These are phyloP conservation scores for Schizonepeta tenuifolia DNA, from an alignment of 257 asterid species.

Conservation along the genomic window DNA sequence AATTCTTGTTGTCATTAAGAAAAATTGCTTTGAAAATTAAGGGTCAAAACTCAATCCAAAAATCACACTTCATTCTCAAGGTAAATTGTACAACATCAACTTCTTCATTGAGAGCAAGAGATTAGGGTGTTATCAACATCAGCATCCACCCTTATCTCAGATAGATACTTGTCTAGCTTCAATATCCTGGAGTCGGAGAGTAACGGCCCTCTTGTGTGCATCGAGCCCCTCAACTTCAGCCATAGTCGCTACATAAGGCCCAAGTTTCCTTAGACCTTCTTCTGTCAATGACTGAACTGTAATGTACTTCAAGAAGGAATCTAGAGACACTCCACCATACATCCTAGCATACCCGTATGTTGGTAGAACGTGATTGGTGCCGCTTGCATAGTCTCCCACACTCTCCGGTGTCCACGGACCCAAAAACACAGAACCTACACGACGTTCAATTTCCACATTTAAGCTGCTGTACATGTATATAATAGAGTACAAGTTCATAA, in stretches of 20 bases:
- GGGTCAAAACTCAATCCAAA: background rate
- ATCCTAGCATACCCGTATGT: constrained; percentile 94
- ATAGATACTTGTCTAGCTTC: constrained; percentile 54
- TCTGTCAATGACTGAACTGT: constrained; percentile 89
- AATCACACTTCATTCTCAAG: background rate
- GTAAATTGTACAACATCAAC: background rate
- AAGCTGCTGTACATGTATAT: constrained; percentile 25
- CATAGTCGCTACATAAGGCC: constrained; percentile 92
- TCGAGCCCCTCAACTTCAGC: constrained; percentile 95
- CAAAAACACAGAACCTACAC: constrained; percentile 21
- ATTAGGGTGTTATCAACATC: constrained; percentile 2
- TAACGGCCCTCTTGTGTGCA: constrained; percentile 97
- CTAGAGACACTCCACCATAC: constrained; percentile 89
- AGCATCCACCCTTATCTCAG: background rate
- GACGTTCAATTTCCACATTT: background rate
- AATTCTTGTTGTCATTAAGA: too few relatives aligned
- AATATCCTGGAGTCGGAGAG: constrained; percentile 85
- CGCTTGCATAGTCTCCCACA: constrained; percentile 65
- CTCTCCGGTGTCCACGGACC: constrained; percentile 28
- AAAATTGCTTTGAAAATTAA: background rate
- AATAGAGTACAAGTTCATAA: background rate
- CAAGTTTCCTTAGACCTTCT: constrained; percentile 83
- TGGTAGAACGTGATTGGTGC: constrained; percentile 95
- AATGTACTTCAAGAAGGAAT: constrained; percentile 88
- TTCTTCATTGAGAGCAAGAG: background rate